phyloP scores from a whole-genome alignment of 1,284 basidiomycete species.

The Ceratobasidium sp. region DNA sequence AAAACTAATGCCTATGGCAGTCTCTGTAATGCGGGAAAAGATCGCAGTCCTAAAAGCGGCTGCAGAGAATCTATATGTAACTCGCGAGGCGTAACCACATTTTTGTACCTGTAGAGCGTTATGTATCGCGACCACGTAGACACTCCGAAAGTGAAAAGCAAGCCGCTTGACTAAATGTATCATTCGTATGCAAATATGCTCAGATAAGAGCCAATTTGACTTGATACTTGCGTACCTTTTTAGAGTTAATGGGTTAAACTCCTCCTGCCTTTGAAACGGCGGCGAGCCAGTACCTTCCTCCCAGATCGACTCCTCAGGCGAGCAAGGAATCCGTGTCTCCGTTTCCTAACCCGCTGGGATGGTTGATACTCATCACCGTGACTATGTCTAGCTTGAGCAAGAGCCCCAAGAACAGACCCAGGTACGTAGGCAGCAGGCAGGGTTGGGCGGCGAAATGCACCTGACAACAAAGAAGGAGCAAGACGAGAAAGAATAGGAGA shows the following conservation, averaged over 20 bases:
- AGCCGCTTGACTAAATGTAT: too few species aligned
- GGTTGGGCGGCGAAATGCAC: slow-evolving; percentile 23
- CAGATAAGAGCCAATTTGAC: too few species aligned
- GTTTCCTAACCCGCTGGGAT: slow-evolving; percentile 86
- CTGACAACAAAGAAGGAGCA: slow-evolving; percentile 17
- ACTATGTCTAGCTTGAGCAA: slow-evolving; percentile 49
- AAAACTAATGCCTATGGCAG: slow-evolving; percentile 83
- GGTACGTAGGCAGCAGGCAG: slow-evolving; percentile 26
- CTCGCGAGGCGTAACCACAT: slow-evolving; percentile 29
- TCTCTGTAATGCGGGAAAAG: slow-evolving; percentile 86
- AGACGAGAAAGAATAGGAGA: slow-evolving; percentile 41
- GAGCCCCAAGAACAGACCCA: slow-evolving; percentile 42
- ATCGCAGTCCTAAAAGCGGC: slow-evolving; percentile 70
- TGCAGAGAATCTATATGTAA: slow-evolving; percentile 56
- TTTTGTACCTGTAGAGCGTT: slow-evolving; percentile 6
- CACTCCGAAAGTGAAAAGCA: background rate
- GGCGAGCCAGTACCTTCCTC: slow-evolving; percentile 68
- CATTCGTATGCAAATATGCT: too few species aligned
- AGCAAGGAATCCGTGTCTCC: slow-evolving; percentile 86
- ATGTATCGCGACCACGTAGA: background rate
- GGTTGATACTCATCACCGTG: slow-evolving; percentile 85
- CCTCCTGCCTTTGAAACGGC: slow-evolving; percentile 68
- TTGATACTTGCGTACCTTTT: background rate
- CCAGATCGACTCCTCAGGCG: slow-evolving; percentile 71
- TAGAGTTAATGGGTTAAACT: slow-evolving; percentile 64